Evolutionary conservation across 106 monocot species (phyloP).

Genomic region (Apostasia shenzhenica): DNA sequence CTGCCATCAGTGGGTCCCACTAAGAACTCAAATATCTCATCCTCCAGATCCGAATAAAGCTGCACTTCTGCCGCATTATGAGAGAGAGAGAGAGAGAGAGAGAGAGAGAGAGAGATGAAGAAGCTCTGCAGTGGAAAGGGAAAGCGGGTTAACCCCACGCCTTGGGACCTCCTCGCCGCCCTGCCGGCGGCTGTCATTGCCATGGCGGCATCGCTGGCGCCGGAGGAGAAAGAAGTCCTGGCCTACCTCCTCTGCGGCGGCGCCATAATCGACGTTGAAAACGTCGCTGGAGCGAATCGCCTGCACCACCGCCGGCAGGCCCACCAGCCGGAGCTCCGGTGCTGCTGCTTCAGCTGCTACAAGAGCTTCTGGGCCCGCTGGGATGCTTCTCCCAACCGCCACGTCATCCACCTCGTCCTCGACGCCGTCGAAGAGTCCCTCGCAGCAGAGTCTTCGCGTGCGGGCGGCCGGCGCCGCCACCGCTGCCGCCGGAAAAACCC

Average conservation of each 20-base stretch:
- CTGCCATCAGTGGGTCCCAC: no score
- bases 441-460: no score
- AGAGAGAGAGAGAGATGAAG: no score
- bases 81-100: no score
- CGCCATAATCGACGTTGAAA: neutral
- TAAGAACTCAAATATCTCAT: no score
- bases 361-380: constrained; percentile 20
- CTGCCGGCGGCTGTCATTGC: constrained; percentile 23
- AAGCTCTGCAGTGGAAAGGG: no score
- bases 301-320: neutral
- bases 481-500: no score
- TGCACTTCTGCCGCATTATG: no score
- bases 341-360: constrained; percentile 32
- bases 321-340: constrained; percentile 21
- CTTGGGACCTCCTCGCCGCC: neutral
- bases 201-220: constrained; percentile 20
- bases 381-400: constrained; percentile 12
- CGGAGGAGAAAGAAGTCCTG: constrained; percentile 26
- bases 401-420: constrained; percentile 9
- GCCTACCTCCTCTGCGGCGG: constrained; percentile 18
- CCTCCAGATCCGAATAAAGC: no score
- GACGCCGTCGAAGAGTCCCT: constrained; percentile 4
- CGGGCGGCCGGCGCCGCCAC: no score
- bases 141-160: constrained; percentile 21
- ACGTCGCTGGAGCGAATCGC: neutral